These are phyloP conservation scores for Calonectria crousiana DNA, from an alignment of 2,329 filamentous ascomycete genomes.

Conservation along the genomic window DNA sequence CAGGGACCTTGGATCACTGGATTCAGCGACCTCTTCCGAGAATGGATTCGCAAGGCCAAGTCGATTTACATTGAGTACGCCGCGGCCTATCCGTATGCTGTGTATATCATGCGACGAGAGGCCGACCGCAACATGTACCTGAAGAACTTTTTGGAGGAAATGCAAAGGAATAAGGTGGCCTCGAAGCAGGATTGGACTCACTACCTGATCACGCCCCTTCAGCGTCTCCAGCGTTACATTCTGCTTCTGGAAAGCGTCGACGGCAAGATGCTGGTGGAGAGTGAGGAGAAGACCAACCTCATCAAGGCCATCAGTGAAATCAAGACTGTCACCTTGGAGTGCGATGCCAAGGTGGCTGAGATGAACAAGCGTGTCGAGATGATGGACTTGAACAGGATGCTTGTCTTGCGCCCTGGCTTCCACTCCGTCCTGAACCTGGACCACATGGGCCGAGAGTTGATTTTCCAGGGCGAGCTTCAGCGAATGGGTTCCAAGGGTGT, in stretches of 20 bases:
- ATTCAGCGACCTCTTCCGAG: constrained; percentile 96
- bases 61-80: constrained; percentile 93
- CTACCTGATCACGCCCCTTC: constrained; percentile 93
- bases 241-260: constrained; percentile 86
- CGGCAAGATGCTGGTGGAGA: constrained; percentile 85
- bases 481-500: constrained; percentile 90
- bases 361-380: constrained; percentile 92
- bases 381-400: constrained; percentile 84
- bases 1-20: constrained; percentile 95
- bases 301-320: constrained; percentile 91
- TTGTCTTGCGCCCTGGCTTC: constrained; percentile 89
- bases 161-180: constrained; percentile 81
- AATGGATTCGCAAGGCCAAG: constrained; percentile 97
- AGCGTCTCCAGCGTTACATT: constrained; percentile 89
- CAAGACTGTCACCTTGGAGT: constrained; percentile 88
- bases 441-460: constrained; percentile 91
- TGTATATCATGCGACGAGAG: constrained; percentile 86
- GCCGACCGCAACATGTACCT: constrained; percentile 88
- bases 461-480: constrained; percentile 90
- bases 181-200: constrained; percentile 93
- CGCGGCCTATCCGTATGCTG: constrained; percentile 85
- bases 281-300: constrained; percentile 90
- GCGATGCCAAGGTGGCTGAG: constrained; percentile 91
- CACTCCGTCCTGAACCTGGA: constrained; percentile 91
- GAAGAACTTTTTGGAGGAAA: constrained; percentile 85